Evolutionary conservation across 768 basidiomycete species (phyloP).

Genomic region (Termitomyces sp.): DNA sequence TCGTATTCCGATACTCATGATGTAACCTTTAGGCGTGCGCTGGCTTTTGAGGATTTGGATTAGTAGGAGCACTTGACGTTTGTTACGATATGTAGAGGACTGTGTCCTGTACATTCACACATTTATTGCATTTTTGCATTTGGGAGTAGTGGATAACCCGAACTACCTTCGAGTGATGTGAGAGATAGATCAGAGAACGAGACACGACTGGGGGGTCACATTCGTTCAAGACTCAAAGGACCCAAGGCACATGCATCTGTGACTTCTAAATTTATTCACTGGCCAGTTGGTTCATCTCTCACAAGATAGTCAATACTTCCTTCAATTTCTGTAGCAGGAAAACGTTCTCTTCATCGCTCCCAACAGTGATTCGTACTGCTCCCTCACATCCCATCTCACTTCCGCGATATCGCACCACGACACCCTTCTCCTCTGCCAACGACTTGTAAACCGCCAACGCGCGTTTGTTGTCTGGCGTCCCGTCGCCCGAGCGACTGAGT

Average conservation of each 20-base stretch:
- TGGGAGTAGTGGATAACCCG: neutral
- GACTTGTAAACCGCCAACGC: slow-evolving; percentile 66
- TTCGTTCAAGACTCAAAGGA: neutral
- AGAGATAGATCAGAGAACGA: too few relatives aligned
- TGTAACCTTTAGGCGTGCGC: neutral
- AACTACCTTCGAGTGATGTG: too few relatives aligned
- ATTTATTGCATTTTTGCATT: neutral
- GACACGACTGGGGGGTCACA: neutral
- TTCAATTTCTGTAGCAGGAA: slow-evolving; percentile 49
- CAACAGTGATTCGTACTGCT: slow-evolving; percentile 87
- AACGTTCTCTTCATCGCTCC: slow-evolving; percentile 74
- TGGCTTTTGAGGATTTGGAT: neutral
- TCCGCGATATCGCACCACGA: slow-evolving; percentile 91
- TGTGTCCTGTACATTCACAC: neutral
- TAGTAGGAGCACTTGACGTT: neutral
- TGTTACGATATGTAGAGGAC: neutral
- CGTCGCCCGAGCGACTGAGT: slow-evolving; percentile 33
- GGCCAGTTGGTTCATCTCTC: neutral
- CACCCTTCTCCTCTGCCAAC: slow-evolving; percentile 78
- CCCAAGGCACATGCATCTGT: neutral
- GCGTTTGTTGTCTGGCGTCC: slow-evolving; percentile 51
- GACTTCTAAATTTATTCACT: neutral
- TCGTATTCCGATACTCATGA: neutral
- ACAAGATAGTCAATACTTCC: slow-evolving; percentile 34
- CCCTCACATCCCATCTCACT: slow-evolving; percentile 80